Conservation (phyloP, 163 green algal species). For the Scenedesmus sp. region DNA sequence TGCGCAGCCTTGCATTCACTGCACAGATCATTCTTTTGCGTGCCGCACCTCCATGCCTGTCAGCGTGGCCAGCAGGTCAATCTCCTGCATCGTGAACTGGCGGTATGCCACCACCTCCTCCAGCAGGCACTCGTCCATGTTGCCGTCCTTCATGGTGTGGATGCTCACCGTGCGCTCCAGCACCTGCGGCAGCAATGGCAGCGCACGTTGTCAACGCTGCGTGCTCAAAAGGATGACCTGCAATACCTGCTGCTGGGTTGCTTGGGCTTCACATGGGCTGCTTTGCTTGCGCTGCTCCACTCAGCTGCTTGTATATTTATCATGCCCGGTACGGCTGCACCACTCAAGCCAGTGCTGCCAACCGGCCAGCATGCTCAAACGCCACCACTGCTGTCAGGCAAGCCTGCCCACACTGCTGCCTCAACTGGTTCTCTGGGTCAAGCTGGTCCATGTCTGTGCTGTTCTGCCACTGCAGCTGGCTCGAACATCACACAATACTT, state of each 20-base stretch:
- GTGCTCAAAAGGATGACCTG: background rate
- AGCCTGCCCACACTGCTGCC: no score
- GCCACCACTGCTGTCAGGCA: no score
- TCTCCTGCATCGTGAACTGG: constrained; percentile 69
- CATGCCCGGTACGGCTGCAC: no score
- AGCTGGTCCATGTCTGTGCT: no score
- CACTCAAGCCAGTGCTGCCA: no score
- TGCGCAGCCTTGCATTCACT: no score
- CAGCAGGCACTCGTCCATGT: constrained; percentile 55
- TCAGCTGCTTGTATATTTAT: no score
- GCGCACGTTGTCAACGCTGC: background rate
- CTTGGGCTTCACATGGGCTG: background rate
- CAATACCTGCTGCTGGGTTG: background rate
- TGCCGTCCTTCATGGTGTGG: constrained; percentile 54
- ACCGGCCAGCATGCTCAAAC: no score
- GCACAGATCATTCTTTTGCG: background rate
- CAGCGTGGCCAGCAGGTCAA: constrained; percentile 61
- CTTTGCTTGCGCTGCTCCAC: no score
- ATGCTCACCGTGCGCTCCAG: constrained; percentile 66
- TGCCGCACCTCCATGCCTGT: constrained; percentile 52
- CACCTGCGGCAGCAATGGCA: constrained; percentile 50
- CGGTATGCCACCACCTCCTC: constrained; percentile 63
- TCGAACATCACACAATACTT: background rate
- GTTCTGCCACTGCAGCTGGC: background rate
- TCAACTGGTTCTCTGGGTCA: no score